phyloP scores from a whole-genome alignment of 495 filamentous ascomycete genomes.

The Aspergillus homomorphus region DNA sequence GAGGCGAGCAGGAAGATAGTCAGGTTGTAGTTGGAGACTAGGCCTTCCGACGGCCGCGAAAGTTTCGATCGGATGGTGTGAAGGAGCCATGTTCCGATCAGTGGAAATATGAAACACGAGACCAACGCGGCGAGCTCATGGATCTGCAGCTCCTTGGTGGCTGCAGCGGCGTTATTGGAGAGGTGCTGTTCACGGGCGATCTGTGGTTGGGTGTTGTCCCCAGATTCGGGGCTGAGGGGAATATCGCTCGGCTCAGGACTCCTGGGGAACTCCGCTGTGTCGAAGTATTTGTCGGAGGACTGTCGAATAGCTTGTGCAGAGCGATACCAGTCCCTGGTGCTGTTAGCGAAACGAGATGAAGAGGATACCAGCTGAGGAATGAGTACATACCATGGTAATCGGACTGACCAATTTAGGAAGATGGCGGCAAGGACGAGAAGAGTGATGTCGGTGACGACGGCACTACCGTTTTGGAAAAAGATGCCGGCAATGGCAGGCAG shows the following conservation, averaged over 20 bases:
- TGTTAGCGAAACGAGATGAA: slow-evolving; percentile 3
- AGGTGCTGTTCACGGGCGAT: background rate
- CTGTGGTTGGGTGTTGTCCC: slow-evolving; percentile 25
- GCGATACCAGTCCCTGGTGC: slow-evolving; percentile 80
- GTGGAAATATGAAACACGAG: slow-evolving; percentile 75
- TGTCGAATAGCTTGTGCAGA: slow-evolving; percentile 64
- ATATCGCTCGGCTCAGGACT: slow-evolving; percentile 36
- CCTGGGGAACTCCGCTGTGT: slow-evolving; percentile 37
- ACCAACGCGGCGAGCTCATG: slow-evolving; percentile 73
- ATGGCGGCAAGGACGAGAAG: slow-evolving; percentile 74
- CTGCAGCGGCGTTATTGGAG: slow-evolving; percentile 23
- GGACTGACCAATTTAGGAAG: slow-evolving; percentile 92
- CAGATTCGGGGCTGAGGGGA: slow-evolving; percentile 37
- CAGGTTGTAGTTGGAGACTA: slow-evolving; percentile 89
- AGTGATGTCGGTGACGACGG: slow-evolving; percentile 79
- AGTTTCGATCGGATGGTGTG: slow-evolving; percentile 72
- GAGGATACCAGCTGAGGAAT: slow-evolving; percentile 8
- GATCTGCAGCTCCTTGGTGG: slow-evolving; percentile 62
- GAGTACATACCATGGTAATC: slow-evolving; percentile 71
- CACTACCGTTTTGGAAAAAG: slow-evolving; percentile 78
- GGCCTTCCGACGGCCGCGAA: slow-evolving; percentile 75
- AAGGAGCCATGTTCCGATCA: slow-evolving; percentile 74
- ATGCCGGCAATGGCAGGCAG: slow-evolving; percentile 82
- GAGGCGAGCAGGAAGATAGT: slow-evolving; percentile 90
- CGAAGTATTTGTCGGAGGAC: slow-evolving; percentile 38